Conservation (phyloP, 169 alveolate genomes). For the Plasmodium gaboni region DNA sequence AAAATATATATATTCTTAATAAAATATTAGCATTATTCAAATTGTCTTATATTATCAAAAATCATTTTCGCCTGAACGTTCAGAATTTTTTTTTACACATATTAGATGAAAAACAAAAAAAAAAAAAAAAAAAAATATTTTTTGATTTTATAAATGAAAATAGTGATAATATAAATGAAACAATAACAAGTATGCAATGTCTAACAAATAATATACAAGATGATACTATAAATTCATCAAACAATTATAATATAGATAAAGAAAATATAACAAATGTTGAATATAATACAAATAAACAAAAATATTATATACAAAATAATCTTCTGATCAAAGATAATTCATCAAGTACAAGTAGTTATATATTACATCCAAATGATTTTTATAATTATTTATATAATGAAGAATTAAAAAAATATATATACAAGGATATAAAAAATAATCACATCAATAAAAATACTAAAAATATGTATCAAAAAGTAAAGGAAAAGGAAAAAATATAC, state of each 20-base stretch:
- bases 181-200: not conserved
- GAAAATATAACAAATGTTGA: slow-evolving; percentile 2
- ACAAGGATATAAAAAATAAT: not conserved
- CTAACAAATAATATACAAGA: not conserved
- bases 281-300: not conserved
- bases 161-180: not conserved
- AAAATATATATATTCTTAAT: too few species aligned
- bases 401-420: slow-evolving; percentile 28
- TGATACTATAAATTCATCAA: not conserved
- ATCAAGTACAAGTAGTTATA: slow-evolving; percentile 21
- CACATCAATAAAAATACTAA: not conserved
- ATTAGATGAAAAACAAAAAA: not conserved
- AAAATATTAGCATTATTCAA: too few species aligned
- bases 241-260: not conserved
- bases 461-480: too few species aligned
- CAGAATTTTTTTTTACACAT: too few species aligned
- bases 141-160: not conserved
- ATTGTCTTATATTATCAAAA: too few species aligned
- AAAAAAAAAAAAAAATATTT: not conserved
- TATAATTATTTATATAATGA: slow-evolving; percentile 64
- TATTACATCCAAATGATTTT: slow-evolving; percentile 53
- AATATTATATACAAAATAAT: too few species aligned
- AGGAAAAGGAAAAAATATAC: not conserved
- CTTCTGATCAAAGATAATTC: not conserved
- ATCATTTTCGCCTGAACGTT: too few species aligned